These are phyloP conservation scores for Xanthoconium separans DNA, from an alignment of 1,284 basidiomycete species.

Conservation along the genomic window DNA sequence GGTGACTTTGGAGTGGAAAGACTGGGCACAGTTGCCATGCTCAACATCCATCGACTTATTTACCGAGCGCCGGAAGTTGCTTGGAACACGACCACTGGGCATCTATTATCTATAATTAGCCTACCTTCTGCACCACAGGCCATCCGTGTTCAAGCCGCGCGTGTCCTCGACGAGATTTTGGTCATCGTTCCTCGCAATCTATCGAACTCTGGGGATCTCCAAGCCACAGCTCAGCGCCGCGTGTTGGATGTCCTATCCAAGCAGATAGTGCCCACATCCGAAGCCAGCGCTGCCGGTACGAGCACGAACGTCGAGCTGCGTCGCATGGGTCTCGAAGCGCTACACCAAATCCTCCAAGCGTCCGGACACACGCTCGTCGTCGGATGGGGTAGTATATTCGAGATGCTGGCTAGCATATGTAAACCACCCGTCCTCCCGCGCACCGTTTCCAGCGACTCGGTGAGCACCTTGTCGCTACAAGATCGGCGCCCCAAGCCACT, in stretches of 20 bases:
- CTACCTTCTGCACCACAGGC: slow-evolving; percentile 67
- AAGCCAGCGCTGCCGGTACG: slow-evolving; percentile 38
- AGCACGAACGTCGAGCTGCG: slow-evolving; percentile 75
- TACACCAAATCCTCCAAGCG: slow-evolving; percentile 87
- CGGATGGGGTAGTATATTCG: slow-evolving; percentile 93
- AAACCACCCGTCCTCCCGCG: slow-evolving; percentile 44
- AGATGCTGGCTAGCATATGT: slow-evolving; percentile 85
- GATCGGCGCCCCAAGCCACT: slow-evolving; percentile 44
- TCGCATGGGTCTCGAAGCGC: slow-evolving; percentile 82
- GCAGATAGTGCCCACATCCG: slow-evolving; percentile 66
- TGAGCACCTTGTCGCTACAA: slow-evolving; percentile 39
- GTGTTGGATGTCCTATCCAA: slow-evolving; percentile 80
- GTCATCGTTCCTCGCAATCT: slow-evolving; percentile 70
- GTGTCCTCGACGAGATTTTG: slow-evolving; percentile 81
- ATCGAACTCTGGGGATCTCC: slow-evolving; percentile 57
- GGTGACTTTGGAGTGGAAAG: slow-evolving; percentile 88
- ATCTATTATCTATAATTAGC: slow-evolving; percentile 75
- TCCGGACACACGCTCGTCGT: slow-evolving; percentile 88
- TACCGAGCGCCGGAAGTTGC: slow-evolving; percentile 78
- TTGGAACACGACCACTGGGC: slow-evolving; percentile 79
- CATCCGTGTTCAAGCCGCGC: slow-evolving; percentile 86
- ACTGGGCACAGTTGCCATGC: slow-evolving; percentile 73
- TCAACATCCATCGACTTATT: slow-evolving; percentile 87
- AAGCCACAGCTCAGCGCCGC: slow-evolving; percentile 73
- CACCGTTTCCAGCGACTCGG: slow-evolving; percentile 45